phyloP scores from a whole-genome alignment of 2,329 filamentous ascomycete genomes.

The Scytalidium lignicola region DNA sequence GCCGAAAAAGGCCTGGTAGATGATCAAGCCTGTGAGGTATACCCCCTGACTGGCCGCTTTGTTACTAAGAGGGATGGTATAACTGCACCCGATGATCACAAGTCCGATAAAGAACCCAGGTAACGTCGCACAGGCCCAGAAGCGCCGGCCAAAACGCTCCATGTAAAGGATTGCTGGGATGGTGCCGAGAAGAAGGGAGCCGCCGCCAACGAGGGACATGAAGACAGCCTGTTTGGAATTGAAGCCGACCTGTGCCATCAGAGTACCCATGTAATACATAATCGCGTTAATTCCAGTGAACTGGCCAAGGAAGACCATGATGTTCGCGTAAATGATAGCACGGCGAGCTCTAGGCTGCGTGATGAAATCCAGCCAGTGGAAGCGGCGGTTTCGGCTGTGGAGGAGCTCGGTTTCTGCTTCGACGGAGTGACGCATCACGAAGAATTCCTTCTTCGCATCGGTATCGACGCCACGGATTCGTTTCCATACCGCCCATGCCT shows the following conservation, averaged over 20 bases:
- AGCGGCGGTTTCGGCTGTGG: slow-evolving; percentile 48
- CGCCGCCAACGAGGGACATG: slow-evolving; percentile 71
- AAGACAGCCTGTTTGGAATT: slow-evolving; percentile 57
- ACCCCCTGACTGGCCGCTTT: slow-evolving; percentile 47
- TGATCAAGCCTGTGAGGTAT: slow-evolving; percentile 62
- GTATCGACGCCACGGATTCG: slow-evolving; percentile 58
- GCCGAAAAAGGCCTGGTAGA: slow-evolving; percentile 67
- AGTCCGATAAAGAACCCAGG: slow-evolving; percentile 68
- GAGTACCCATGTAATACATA: slow-evolving; percentile 66
- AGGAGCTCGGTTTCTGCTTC: slow-evolving; percentile 49
- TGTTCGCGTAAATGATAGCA: slow-evolving; percentile 61
- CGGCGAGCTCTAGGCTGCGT: slow-evolving; percentile 63
- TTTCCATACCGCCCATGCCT: slow-evolving; percentile 66
- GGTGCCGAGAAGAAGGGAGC: slow-evolving; percentile 60
- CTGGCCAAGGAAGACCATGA: slow-evolving; percentile 66
- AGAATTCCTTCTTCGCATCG: slow-evolving; percentile 64
- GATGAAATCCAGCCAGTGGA: slow-evolving; percentile 70
- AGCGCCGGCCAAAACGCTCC: slow-evolving; percentile 67
- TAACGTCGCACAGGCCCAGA: slow-evolving; percentile 70
- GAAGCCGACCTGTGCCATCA: slow-evolving; percentile 67
- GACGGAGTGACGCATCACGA: slow-evolving; percentile 63
- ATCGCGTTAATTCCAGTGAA: slow-evolving; percentile 67
- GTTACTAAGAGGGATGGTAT: slow-evolving; percentile 48
- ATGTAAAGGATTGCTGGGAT: slow-evolving; percentile 66
- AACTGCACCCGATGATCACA: slow-evolving; percentile 59